Evolutionary conservation across 2,329 filamentous ascomycete genomes (phyloP), one percentile per base, ranked within the genome.

Genomic region (Escovopsis weberi): DNA sequence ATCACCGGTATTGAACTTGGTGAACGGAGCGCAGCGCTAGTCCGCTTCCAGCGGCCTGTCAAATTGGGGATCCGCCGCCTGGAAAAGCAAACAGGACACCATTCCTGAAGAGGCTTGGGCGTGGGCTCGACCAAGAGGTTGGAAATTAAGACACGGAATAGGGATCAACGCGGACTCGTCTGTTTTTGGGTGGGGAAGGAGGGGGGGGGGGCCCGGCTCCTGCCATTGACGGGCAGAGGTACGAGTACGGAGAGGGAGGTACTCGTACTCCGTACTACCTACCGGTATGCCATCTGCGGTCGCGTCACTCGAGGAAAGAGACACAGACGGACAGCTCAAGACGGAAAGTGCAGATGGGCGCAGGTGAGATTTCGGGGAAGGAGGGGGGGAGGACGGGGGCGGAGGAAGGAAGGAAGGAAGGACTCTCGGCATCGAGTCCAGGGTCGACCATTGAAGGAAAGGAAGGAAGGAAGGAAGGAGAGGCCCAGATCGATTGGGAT

Each of bases 121-220:
- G 28, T 30, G 28, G 28, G 28, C 28, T 30, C 28, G 28, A 6
- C 28, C 28, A 30, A 38, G 37, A 46, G 42, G 32, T 41, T 26
- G 39, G 23, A 35, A n/a, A 26, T 7, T 30, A 44, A 46, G 45
- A 42, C 45, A 46, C 40, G 34, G 37, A 39, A 30, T 33, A 38
- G 43, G 38, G 15, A 38, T 42, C 37, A 38, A 33, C 38, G 32
- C 19, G 39, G 36, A 39, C 36, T 42, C 30, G 39, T 37, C 41
- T 37, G 39, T 42, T 42, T 36, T 15, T 15, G 15, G 15, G 15
- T 15, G 15, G 43, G 15, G 38, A n/a, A 10, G 34, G n/a, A 19
- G 34, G n/a, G 10, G 12, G 9, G 5, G 15, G 12, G 6, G 12
- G 12, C 28, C 28, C 6, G 6, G 6, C 10, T 30, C 28, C 28